phyloP scores from a whole-genome alignment of 331 rosid species.

The Quercus lobata region DNA sequence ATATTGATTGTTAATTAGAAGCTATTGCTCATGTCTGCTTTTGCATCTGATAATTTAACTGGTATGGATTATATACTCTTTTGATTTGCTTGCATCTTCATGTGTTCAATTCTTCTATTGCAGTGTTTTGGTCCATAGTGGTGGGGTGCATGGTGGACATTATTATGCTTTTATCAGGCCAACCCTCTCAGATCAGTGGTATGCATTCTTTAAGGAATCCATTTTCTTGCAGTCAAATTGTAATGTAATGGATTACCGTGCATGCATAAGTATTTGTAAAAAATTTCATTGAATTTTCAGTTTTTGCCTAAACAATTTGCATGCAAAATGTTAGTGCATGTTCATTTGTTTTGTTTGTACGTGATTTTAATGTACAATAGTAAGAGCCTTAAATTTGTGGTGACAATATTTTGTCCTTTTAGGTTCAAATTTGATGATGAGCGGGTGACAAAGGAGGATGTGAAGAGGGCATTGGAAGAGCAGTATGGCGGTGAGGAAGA shows the following conservation, averaged over 20 bases:
- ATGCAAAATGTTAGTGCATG: neutral
- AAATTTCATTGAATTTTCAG: neutral
- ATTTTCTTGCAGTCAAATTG: neutral
- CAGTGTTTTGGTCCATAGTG: conserved; percentile 91
- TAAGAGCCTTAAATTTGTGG: neutral
- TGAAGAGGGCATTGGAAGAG: conserved; percentile 80
- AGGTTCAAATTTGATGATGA: conserved; percentile 92
- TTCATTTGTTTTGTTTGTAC: neutral
- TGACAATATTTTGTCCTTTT: neutral
- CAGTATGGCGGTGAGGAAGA: conserved; percentile 93
- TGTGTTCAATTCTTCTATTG: conserved; percentile 22
- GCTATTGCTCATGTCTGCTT: neutral
- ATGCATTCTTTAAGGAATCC: conserved; percentile 18
- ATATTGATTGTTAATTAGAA: neutral
- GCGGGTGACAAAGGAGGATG: conserved; percentile 81
- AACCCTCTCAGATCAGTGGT: conserved; percentile 80
- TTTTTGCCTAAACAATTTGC: neutral
- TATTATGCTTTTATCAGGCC: conserved; percentile 87
- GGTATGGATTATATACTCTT: neutral
- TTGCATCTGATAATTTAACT: neutral
- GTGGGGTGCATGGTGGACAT: conserved; percentile 92
- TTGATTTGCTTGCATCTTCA: neutral
- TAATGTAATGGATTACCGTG: neutral
- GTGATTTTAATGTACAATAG: neutral
- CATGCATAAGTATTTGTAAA: neutral